These are phyloP conservation scores for Cercospora citrullina DNA, from an alignment of 2,329 filamentous ascomycete genomes.

Conservation along the genomic window DNA sequence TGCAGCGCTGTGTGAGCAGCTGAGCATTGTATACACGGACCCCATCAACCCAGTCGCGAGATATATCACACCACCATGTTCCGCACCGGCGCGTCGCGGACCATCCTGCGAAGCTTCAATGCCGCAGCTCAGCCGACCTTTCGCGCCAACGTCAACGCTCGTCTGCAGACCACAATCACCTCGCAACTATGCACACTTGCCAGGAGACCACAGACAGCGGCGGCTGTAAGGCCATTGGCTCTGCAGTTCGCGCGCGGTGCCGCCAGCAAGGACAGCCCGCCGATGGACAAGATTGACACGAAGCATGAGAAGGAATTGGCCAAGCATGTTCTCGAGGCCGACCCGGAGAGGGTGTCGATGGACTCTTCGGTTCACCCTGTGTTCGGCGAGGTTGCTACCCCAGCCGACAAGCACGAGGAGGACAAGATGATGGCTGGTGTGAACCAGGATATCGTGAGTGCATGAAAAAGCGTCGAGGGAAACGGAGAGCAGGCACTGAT, in stretches of 20 bases:
- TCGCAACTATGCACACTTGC: conserved; percentile 47
- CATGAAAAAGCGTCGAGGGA: background rate
- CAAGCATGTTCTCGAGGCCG: conserved; percentile 57
- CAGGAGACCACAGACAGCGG: conserved; percentile 35
- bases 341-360: conserved; percentile 61
- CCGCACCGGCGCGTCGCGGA: conserved; percentile 47
- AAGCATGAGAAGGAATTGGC: conserved; percentile 58
- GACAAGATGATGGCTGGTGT: conserved; percentile 49
- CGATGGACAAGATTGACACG: conserved; percentile 53
- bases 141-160: conserved; percentile 32
- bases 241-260: conserved; percentile 29
- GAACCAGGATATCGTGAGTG: conserved; percentile 39
- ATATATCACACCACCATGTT: conserved; percentile 40
- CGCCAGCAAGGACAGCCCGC: conserved; percentile 21
- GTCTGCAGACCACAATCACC: conserved; percentile 41
- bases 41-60: background rate
- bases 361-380: conserved; percentile 54
- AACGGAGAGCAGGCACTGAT: conserved; percentile 10
- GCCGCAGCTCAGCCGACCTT: conserved; percentile 27
- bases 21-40: background rate
- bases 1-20: background rate
- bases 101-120: conserved; percentile 43
- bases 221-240: conserved; percentile 40
- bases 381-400: conserved; percentile 41
- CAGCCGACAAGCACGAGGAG: conserved; percentile 31